Base-by-base conservation (phyloP, 192 early-diverging fungal genomes). In the Coemansia sp. region DNA sequence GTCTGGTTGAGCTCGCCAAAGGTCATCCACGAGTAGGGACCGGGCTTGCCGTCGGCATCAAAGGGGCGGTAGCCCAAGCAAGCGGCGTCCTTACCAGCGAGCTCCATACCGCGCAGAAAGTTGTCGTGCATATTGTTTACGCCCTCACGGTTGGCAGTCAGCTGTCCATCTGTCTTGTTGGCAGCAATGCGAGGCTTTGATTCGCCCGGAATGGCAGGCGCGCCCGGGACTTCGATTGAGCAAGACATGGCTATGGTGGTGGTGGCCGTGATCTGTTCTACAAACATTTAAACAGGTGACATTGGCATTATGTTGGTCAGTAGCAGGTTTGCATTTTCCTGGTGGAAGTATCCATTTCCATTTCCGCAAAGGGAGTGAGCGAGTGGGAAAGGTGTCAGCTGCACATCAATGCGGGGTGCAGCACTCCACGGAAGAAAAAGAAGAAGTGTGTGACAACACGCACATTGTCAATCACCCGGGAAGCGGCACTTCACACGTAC, bases 21-120 rank as follows among this genome's bases (percentile, higher is more conserved):
- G 46, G 89, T 93, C 67, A 94, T 74, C 89, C 93, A 98, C 61
- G 85, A 60, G 88, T 92, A 98, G 7, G 74, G 78, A 1, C 90
- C 89, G 33, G 93, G 85, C 72, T 92, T 89, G 76, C 68, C 68
- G 22, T 74, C 66, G 2, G 6, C 47, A 68, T 64, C 77, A 15
- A 74, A 49, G 4, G 77, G 82, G 2, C 82, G 74, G 67, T 78
- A 69, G 2, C 82, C 82, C 41, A 84, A 61, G 51, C 66, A 84
- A 24, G 66, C 74, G 6, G 71, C 64, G 43, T 76, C 68, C 13
- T 73, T 47, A 24, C 82, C 82, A 18, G 82, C 82, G 16, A 46
- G 36, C 41, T 64, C 71, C 74, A 84, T 76, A 5, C 82, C 82
- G 10, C 59, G 68, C 51, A 84, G 57, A 73, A 84, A 79, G 69